Evolutionary conservation across 495 filamentous ascomycete genomes (phyloP).

Genomic region (Neurospora sublineolata): DNA sequence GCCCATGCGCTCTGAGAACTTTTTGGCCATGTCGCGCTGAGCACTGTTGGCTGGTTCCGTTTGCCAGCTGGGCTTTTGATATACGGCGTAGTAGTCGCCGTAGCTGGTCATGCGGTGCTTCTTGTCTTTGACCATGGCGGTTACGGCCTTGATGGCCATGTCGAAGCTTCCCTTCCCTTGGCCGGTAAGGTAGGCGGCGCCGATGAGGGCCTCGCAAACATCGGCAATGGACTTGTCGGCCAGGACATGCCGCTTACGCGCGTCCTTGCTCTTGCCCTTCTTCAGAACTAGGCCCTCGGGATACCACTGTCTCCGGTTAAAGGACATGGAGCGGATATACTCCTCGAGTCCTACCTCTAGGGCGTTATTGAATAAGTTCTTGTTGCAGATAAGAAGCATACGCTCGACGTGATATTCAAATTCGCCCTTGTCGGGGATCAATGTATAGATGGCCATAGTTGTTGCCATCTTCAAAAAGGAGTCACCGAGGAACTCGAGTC

Average conservation of each 20-base stretch:
- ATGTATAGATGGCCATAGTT: slow-evolving; percentile 68
- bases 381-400: slow-evolving; percentile 88
- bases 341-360: slow-evolving; percentile 55
- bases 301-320: slow-evolving; percentile 74
- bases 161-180: slow-evolving; percentile 45
- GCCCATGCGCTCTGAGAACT: slow-evolving; percentile 53
- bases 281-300: slow-evolving; percentile 56
- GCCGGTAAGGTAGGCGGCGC: slow-evolving; percentile 66
- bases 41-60: slow-evolving; percentile 41
- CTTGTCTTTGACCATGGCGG: slow-evolving; percentile 52
- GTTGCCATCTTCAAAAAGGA: slow-evolving; percentile 94
- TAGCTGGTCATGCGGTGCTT: slow-evolving; percentile 59
- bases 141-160: slow-evolving; percentile 74
- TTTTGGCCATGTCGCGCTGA: slow-evolving; percentile 53
- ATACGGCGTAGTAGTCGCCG: slow-evolving; percentile 60
- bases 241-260: slow-evolving; percentile 44
- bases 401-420: slow-evolving; percentile 81
- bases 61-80: slow-evolving; percentile 65
- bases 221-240: slow-evolving; percentile 93
- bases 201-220: slow-evolving; percentile 91
- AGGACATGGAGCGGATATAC: slow-evolving; percentile 72
- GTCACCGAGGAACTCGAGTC: slow-evolving; percentile 89
- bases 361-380: slow-evolving; percentile 72
- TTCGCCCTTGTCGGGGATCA: slow-evolving; percentile 68
- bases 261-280: slow-evolving; percentile 38